These are phyloP conservation scores for Triadica sebifera DNA, from an alignment of 345 rosid genomes.

Conservation along the genomic window DNA sequence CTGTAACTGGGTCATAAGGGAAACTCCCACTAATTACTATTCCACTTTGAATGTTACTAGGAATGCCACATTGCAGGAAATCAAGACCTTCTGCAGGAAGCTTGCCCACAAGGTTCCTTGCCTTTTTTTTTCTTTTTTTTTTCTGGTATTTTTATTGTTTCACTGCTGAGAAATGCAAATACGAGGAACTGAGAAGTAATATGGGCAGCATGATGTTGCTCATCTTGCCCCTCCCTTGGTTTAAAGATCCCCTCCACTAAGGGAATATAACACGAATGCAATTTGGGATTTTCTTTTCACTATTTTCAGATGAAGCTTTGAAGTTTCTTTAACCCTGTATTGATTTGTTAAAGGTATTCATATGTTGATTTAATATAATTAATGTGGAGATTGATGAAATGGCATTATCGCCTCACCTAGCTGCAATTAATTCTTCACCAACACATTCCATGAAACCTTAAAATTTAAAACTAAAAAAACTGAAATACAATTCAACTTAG, in stretches of 20 bases:
- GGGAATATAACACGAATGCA: background rate
- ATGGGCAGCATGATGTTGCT: background rate
- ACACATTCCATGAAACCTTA: background rate
- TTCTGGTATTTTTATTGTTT: background rate
- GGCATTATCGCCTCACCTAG: background rate
- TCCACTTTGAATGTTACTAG: constrained; percentile 58
- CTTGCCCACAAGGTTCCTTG: constrained; percentile 81
- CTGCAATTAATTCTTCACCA: background rate
- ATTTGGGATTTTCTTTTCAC: background rate
- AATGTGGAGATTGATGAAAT: too few relatives aligned
- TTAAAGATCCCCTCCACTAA: background rate
- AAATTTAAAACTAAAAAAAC: too few relatives aligned
- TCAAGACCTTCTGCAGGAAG: constrained; percentile 67
- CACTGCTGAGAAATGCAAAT: background rate
- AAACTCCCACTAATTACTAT: constrained; percentile 52
- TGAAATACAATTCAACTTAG: background rate
- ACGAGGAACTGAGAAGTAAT: too few relatives aligned
- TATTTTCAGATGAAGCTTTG: background rate
- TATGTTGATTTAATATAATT: too few relatives aligned
- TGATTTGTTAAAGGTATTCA: background rate
- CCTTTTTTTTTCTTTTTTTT: background rate
- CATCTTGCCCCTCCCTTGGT: background rate
- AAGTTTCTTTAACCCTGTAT: background rate
- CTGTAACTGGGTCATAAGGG: constrained; percentile 25
- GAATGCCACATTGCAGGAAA: constrained; percentile 70